phyloP scores from a whole-genome alignment of 352 stramenopile genomes.

The Phytophthora megakarya region DNA sequence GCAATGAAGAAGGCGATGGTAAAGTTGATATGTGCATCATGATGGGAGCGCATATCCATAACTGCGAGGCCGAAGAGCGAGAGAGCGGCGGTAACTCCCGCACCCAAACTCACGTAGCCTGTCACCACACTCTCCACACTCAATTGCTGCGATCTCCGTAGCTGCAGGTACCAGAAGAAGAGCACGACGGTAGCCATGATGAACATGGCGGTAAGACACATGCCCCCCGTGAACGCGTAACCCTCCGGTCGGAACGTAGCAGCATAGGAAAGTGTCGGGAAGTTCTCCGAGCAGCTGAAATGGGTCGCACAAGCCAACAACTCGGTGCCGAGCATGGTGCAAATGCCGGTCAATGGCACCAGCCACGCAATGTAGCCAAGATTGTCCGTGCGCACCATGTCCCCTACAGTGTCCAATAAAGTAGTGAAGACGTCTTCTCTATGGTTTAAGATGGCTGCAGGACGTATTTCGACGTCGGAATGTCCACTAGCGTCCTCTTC shows the following conservation, averaged over 20 bases:
- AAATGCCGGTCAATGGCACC: slow-evolving; percentile 70
- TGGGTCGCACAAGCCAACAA: slow-evolving; percentile 68
- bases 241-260: slow-evolving; percentile 77
- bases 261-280: slow-evolving; percentile 86
- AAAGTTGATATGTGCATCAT: slow-evolving; percentile 73
- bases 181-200: slow-evolving; percentile 61
- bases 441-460: not conserved
- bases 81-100: slow-evolving; percentile 38
- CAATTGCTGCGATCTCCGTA: slow-evolving; percentile 29
- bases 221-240: slow-evolving; percentile 73
- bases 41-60: slow-evolving; percentile 77
- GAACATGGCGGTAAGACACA: slow-evolving; percentile 79
- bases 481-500: slow-evolving; percentile 8
- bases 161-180: slow-evolving; percentile 74
- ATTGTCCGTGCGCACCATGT: slow-evolving; percentile 51
- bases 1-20: slow-evolving; percentile 81
- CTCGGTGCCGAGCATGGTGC: slow-evolving; percentile 78
- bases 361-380: slow-evolving; percentile 71
- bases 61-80: slow-evolving; percentile 73
- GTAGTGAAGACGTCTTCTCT: not conserved
- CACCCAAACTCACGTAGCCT: slow-evolving; percentile 35
- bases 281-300: slow-evolving; percentile 75
- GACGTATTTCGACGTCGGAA: slow-evolving; percentile 19
- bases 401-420: slow-evolving; percentile 22
- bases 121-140: not conserved